These are phyloP conservation scores for Colletotrichum sp. DNA, from an alignment of 2,329 filamentous ascomycete genomes.

Conservation along the genomic window DNA sequence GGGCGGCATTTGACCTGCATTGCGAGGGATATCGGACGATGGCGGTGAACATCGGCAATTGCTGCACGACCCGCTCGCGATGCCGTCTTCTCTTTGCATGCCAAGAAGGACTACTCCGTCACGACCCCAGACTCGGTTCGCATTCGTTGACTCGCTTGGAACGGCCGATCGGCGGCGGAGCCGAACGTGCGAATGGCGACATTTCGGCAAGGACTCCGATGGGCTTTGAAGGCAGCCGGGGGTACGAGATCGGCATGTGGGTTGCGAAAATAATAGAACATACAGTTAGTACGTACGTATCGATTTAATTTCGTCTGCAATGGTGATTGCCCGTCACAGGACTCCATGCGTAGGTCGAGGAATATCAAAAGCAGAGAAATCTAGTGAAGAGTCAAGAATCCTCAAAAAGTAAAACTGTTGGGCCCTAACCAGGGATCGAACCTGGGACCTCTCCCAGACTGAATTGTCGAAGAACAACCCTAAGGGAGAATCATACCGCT, in stretches of 20 bases:
- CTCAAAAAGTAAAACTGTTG: background rate
- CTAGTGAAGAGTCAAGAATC: background rate
- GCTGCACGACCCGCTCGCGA: background rate
- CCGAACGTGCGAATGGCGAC: background rate
- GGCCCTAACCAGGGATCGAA: constrained; percentile 17
- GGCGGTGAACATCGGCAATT: background rate
- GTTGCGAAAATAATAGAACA: background rate
- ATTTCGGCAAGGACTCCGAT: background rate
- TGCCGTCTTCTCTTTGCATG: background rate
- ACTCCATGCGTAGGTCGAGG: background rate
- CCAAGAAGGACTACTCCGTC: background rate
- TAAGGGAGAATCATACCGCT: constrained; percentile 14
- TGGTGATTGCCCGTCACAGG: background rate
- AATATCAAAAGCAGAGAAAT: background rate
- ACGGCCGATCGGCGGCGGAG: background rate
- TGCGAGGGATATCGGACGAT: background rate
- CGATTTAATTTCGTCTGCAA: background rate
- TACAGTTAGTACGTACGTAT: background rate
- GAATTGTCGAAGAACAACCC: background rate
- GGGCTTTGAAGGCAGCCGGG: background rate
- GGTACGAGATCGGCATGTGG: background rate
- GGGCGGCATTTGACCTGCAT: background rate
- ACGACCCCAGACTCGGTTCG: background rate
- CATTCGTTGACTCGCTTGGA: background rate
- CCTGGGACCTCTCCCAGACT: constrained; percentile 14